Evolutionary conservation across 1,139 yeast species (phyloP).

Genomic region (Geotrichum citri-aurantii): DNA sequence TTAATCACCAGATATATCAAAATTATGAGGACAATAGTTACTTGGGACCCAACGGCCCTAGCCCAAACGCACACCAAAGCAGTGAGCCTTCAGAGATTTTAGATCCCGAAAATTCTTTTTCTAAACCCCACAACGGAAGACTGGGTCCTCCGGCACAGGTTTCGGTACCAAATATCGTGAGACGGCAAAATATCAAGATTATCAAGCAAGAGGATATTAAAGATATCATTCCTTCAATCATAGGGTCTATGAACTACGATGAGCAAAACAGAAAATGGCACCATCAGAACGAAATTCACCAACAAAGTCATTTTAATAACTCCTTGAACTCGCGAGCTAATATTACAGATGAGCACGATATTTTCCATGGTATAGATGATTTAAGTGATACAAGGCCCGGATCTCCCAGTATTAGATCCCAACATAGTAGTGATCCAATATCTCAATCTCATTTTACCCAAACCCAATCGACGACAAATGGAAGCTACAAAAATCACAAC

Average conservation of each 20-base stretch:
- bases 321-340: not conserved
- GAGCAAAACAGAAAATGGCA: slow-evolving; percentile 12
- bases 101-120: not conserved
- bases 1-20: not conserved
- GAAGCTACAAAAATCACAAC: not conserved
- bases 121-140: not conserved
- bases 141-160: not conserved
- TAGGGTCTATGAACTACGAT: slow-evolving; percentile 17
- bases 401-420: not conserved
- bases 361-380: slow-evolving; percentile 17
- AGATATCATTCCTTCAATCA: slow-evolving; percentile 11
- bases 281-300: not conserved
- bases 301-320: not conserved
- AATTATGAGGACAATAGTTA: not conserved
- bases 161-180: slow-evolving; percentile 1
- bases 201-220: slow-evolving; percentile 16
- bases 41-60: not conserved
- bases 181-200: slow-evolving; percentile 7
- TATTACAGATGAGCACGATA: slow-evolving; percentile 11
- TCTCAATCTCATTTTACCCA: not conserved
- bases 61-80: not conserved
- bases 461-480: not conserved
- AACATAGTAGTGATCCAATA: not conserved
- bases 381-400: slow-evolving; percentile 7
- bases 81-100: slow-evolving; percentile 7